A percentile compares a stretch with the other conserved stretches of the same genome.
Evolutionary conservation across 1,139 yeast species (phyloP).

Genomic region (Kodamaea sp.): DNA sequence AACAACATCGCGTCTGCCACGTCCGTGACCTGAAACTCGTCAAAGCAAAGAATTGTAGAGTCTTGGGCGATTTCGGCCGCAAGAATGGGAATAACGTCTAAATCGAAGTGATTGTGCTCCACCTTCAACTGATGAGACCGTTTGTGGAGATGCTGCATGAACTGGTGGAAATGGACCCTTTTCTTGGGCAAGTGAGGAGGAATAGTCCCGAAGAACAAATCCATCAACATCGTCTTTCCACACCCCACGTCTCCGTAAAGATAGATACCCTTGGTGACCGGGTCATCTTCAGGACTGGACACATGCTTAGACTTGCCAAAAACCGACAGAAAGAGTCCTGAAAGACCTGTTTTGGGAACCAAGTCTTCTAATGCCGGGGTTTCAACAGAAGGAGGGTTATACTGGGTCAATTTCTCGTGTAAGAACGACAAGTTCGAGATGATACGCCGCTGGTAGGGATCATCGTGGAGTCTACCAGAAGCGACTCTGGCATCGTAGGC

Average conservation of each 20-base stretch:
- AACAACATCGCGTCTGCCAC: conserved; percentile 98
- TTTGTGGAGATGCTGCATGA: conserved; percentile 92
- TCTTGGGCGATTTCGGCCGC: conserved; percentile 81
- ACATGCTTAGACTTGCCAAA: conserved; percentile 19
- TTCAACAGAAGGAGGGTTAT: conserved; percentile 56
- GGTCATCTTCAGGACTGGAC: conserved; percentile 17
- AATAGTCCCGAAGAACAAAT: conserved; percentile 80
- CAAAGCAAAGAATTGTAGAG: conserved; percentile 84
- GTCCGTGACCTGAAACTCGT: conserved; percentile 94
- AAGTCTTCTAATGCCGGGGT: conserved; percentile 50
- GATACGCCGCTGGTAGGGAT: conserved; percentile 67
- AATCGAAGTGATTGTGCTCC: conserved; percentile 56
- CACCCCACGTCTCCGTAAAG: conserved; percentile 97
- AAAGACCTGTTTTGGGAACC: conserved; percentile 49
- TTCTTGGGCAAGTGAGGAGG: conserved; percentile 75
- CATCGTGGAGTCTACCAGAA: conserved; percentile 56
- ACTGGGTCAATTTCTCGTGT: conserved; percentile 47
- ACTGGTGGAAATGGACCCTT: conserved; percentile 92
- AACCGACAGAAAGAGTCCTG: conserved; percentile 37
- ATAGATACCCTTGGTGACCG: conserved; percentile 73
- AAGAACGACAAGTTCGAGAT: conserved; percentile 54
- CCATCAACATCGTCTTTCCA: conserved; percentile 98
- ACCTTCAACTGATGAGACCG: conserved; percentile 75
- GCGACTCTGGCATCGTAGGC: conserved; percentile 61
- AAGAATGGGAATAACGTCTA: conserved; percentile 80